A percentile compares a stretch with the other conserved stretches of the same genome.
phyloP scores from a whole-genome alignment of 371 early-diverging fungal genomes.

The Mucor irregularis region DNA sequence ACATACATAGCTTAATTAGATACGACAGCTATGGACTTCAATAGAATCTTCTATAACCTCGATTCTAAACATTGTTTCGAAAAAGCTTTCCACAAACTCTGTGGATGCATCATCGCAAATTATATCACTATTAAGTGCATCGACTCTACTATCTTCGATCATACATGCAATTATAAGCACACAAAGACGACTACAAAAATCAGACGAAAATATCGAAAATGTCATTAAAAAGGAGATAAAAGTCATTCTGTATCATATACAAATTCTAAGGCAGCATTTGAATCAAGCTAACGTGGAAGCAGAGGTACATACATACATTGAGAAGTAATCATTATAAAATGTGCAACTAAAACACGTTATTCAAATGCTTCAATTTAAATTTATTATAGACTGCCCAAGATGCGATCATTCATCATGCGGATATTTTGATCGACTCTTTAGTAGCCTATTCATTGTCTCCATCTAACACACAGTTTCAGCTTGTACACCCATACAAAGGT shows the following conservation, averaged over 20 bases:
- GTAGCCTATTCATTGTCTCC: slow-evolving; percentile 11
- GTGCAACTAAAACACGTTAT: no score
- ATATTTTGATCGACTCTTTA: slow-evolving; percentile 13
- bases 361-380: no score
- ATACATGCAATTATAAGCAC: slow-evolving; percentile 12
- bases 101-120: slow-evolving; percentile 11
- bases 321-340: no score
- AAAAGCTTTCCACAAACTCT: neutral
- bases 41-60: slow-evolving; percentile 12
- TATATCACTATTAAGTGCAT: slow-evolving; percentile 12
- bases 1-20: neutral
- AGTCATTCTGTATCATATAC: slow-evolving; percentile 16
- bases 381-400: slow-evolving; percentile 12
- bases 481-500: slow-evolving; percentile 23
- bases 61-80: neutral
- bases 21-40: slow-evolving; percentile 16
- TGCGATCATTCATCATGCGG: slow-evolving; percentile 15
- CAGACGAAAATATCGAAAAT: slow-evolving; percentile 15
- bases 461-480: slow-evolving; percentile 2
- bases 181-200: slow-evolving; percentile 12
- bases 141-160: slow-evolving; percentile 13
- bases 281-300: neutral
- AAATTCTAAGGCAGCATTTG: slow-evolving; percentile 13
- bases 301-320: no score
- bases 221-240: slow-evolving; percentile 19